phyloP scores from a whole-genome alignment of 139 green algal genomes.

The Coelastrella sp. region DNA sequence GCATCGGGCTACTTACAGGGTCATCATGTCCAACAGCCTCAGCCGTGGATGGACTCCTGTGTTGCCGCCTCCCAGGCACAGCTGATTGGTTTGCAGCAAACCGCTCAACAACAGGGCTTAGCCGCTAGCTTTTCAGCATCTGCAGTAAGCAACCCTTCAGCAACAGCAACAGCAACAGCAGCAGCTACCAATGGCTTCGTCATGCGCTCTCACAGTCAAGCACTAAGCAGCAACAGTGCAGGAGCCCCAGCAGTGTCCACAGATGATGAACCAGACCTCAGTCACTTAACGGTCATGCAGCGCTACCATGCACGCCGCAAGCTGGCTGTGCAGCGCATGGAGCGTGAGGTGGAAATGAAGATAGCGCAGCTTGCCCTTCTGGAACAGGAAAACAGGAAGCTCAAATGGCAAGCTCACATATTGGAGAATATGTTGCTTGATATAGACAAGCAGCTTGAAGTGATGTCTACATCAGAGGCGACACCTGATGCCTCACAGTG shows the following conservation, averaged over 20 bases:
- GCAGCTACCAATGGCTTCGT: too few species aligned
- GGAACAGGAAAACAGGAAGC: conserved; percentile 42
- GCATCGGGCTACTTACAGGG: not conserved
- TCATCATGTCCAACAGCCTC: not conserved
- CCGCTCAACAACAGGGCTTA: not conserved
- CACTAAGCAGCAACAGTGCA: not conserved
- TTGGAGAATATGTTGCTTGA: conserved; percentile 46
- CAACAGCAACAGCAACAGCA: not conserved
- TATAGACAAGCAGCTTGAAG: conserved; percentile 48
- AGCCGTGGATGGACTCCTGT: not conserved
- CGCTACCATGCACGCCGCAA: conserved; percentile 46
- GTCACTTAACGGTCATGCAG: conserved; percentile 45
- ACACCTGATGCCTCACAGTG: conserved; percentile 29
- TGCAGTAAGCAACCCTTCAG: not conserved
- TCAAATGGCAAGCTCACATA: conserved; percentile 46
- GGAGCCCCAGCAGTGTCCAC: not conserved
- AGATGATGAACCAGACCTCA: conserved; percentile 38
- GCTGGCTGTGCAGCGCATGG: conserved; percentile 43
- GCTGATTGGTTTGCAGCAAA: not conserved
- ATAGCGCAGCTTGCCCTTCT: conserved; percentile 46
- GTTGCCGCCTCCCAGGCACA: not conserved
- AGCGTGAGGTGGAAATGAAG: conserved; percentile 38
- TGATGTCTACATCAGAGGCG: not conserved
- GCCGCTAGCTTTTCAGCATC: not conserved
- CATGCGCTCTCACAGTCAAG: not conserved